These are phyloP conservation scores for Thelonectria blattea DNA, from an alignment of 2,329 filamentous ascomycete species.

Conservation along the genomic window DNA sequence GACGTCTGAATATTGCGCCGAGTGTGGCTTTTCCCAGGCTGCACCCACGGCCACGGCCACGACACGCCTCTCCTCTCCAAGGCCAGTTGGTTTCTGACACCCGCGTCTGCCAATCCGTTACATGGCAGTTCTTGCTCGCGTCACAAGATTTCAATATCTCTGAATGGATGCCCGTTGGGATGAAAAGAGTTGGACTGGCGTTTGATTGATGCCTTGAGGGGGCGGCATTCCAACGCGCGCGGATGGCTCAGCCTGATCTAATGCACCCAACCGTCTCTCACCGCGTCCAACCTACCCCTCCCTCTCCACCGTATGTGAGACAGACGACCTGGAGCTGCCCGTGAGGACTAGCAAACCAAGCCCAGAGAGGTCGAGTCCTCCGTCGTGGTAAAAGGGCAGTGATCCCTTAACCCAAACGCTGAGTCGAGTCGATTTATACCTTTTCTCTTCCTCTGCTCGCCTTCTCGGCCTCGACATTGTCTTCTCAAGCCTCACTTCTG, in stretches of 20 bases:
- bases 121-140: background rate
- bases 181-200: background rate
- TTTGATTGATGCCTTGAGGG: background rate
- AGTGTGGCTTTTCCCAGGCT: too few relatives aligned
- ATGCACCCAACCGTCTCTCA: slow-evolving; percentile 3
- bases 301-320: background rate
- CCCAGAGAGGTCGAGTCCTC: background rate
- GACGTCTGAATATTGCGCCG: too few relatives aligned
- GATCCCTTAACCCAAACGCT: background rate
- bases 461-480: too few relatives aligned
- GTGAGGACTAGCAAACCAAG: background rate
- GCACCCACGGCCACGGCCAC: background rate
- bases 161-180: background rate
- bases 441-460: background rate
- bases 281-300: background rate
- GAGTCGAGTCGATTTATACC: background rate
- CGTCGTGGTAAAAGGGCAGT: background rate
- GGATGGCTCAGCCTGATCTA: background rate
- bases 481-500: background rate
- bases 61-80: background rate
- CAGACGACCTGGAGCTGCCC: background rate
- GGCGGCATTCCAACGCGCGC: background rate
- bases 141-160: background rate
- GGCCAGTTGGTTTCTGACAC: background rate
- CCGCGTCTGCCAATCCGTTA: background rate